phyloP scores from a whole-genome alignment of 495 filamentous ascomycete genomes.

The Aspergillus hancockii region DNA sequence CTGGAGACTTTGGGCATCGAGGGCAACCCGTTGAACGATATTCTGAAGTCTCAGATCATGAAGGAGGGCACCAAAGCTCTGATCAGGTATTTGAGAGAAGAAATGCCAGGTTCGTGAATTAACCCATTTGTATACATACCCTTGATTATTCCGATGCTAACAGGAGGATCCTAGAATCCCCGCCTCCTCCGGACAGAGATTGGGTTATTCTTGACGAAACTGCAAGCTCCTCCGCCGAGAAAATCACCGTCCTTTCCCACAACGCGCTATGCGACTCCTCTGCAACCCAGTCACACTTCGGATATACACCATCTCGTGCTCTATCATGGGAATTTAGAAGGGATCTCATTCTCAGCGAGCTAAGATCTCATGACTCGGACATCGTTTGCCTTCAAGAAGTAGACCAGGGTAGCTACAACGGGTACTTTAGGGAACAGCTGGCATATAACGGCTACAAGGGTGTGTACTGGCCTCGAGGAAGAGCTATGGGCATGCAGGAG shows the following conservation, averaged over 20 bases:
- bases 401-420: conserved; percentile 84
- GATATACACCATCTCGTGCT: conserved; percentile 78
- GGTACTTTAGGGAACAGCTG: conserved; percentile 80
- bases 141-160: conserved; percentile 18
- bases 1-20: conserved; percentile 89
- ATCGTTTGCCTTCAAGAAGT: conserved; percentile 93
- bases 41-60: conserved; percentile 72
- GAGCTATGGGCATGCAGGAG: conserved; percentile 87
- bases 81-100: conserved; percentile 77
- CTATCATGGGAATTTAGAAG: conserved; percentile 84
- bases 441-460: conserved; percentile 88
- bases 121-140: background rate
- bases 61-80: conserved; percentile 84
- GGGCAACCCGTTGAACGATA: conserved; percentile 79
- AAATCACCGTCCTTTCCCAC: conserved; percentile 81
- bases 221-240: conserved; percentile 49
- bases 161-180: conserved; percentile 34
- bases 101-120: conserved; percentile 69
- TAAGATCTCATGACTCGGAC: conserved; percentile 79
- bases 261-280: conserved; percentile 94
- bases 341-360: conserved; percentile 76
- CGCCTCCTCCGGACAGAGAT: conserved; percentile 73
- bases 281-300: conserved; percentile 79
- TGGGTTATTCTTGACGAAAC: conserved; percentile 69
- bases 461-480: conserved; percentile 81